These are phyloP conservation scores for Wickerhamomyces bisporus DNA, from an alignment of 805 yeast species.

Conservation along the genomic window DNA sequence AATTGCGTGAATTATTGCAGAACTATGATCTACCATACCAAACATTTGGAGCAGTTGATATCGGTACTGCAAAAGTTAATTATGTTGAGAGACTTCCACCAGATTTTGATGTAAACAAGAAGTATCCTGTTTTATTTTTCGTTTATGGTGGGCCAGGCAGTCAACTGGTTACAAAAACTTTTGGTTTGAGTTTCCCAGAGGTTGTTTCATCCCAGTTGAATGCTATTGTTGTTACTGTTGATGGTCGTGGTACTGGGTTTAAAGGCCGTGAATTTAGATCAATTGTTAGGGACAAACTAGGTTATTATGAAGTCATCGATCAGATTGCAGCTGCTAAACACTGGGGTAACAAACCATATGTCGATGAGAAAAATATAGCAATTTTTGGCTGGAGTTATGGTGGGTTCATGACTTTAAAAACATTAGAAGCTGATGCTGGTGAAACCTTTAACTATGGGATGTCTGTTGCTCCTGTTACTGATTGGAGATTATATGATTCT, in stretches of 20 bases:
- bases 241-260: conserved; percentile 95
- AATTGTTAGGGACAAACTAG: conserved; percentile 75
- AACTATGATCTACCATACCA: conserved; percentile 54
- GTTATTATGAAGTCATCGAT: conserved; percentile 77
- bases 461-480: conserved; percentile 97
- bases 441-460: conserved; percentile 79
- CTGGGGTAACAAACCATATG: conserved; percentile 59
- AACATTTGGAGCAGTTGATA: conserved; percentile 45
- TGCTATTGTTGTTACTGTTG: conserved; percentile 89
- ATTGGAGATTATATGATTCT: conserved; percentile 89
- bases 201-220: conserved; percentile 71
- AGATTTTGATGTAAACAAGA: conserved; percentile 47
- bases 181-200: conserved; percentile 61
- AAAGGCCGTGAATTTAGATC: conserved; percentile 76
- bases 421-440: conserved; percentile 76
- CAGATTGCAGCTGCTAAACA: conserved; percentile 79
- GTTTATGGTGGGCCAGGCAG: conserved; percentile 97
- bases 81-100: conserved; percentile 75
- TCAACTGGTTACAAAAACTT: conserved; percentile 67
- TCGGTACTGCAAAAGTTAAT: conserved; percentile 50
- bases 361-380: conserved; percentile 65
- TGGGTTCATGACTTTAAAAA: conserved; percentile 87
- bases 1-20: conserved; percentile 33
- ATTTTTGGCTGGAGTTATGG: conserved; percentile 99
- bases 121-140: conserved; percentile 80